Base-by-base conservation (phyloP, 225 moss, liverwort and hornwort genomes). In the Pseudoscleropodium purum region DNA sequence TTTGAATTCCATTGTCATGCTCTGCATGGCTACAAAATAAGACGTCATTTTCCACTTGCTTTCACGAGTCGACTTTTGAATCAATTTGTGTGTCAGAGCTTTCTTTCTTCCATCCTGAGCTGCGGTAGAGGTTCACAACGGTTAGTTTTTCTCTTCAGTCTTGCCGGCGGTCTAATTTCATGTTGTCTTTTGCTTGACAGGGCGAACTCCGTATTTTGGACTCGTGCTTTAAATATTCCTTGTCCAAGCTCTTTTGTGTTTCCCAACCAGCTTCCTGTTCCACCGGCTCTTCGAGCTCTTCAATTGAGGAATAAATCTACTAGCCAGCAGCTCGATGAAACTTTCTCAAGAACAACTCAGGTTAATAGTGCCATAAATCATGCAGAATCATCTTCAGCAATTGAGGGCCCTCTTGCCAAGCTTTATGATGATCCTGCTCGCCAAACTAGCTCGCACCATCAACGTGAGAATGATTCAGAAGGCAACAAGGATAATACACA, bases 181-280 rank as follows among this genome's bases (percentile, higher is more conserved):
- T 82, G 24, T 88, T 85, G n/a, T 77, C 85, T 61, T 81, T 57
- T 88, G 63, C 80, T 87, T 91, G 78, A 90, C 97, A 99, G 99
- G 99, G 97, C 97, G 57, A 99, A 96, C 84, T 96, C 94, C 68
- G 90, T 95, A 76, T 99, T 96, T 76, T 99, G 99, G 99, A 95
- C 97, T 85, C 97, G 99, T 89, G 99, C 99, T 45, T 91, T 97
- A 79, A 96, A 94, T 87, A 93, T 99, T 68, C 99, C 99, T 91
- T 99, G 94, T 92, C 95, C 99, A 59, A 91, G 81, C 72, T 96
- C 96, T 57, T 90, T 97, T 79, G 92, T 99, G 51, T 95, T 90
- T 94, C 96, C 98, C 91, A 84, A 90, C 84, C 90, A 88, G 82
- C 91, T 88, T 83, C 91, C 96, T 78, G 84, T 89, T 79, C 92